Evolutionary conservation across 306 rosid species (phyloP), one percentile per base, ranked within the genome.

Genomic region (Vigna angularis): DNA sequence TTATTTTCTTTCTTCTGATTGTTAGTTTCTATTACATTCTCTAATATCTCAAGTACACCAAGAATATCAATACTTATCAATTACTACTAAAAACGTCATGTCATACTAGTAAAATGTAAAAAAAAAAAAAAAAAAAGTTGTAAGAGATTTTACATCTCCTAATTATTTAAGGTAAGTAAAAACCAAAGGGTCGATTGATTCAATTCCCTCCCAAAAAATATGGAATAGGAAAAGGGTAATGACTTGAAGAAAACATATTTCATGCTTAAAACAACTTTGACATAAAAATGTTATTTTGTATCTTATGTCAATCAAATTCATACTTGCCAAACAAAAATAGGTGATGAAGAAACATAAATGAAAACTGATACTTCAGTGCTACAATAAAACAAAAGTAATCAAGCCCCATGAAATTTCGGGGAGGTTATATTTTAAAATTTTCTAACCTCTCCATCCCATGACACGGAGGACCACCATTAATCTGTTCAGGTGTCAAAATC

Each of bases 401-500:
- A 77, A 32, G 48, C 14, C 26, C 24, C 66, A 10, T 51, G 55
- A 45, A 72, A 76, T 20, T 26, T 3, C 42, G 64, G 66, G 66
- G 12, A 42, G 16, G 55, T 2, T 10, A 62, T 51, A 62, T 2
- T 56, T 74, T 51, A 72, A 70, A 59, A 78, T 52, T 73, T 61
- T 74, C 89, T 81, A 36, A 96, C 99, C 99, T 96, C 89, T 96
- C 99, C 99, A 96, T 93, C 89, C 97, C 97, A 17, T 62, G 89
- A 72, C 93, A 89, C 53, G 98, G 99, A 75, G 99, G 96, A 69
- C 93, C 97, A 9, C 90, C 86, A 73, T 83, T 81, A 68, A 96
- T 96, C 83, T 91, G 98, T 65, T 93, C 97, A 16, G 81, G 53
- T n/a, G 96, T 90, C 71, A 96, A 89, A 78, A 96, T 89, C 84